A percentile compares a stretch with the other conserved stretches of the same genome.
Evolutionary conservation across 331 rosid species (phyloP).

Genomic region (Acacia concinna): DNA sequence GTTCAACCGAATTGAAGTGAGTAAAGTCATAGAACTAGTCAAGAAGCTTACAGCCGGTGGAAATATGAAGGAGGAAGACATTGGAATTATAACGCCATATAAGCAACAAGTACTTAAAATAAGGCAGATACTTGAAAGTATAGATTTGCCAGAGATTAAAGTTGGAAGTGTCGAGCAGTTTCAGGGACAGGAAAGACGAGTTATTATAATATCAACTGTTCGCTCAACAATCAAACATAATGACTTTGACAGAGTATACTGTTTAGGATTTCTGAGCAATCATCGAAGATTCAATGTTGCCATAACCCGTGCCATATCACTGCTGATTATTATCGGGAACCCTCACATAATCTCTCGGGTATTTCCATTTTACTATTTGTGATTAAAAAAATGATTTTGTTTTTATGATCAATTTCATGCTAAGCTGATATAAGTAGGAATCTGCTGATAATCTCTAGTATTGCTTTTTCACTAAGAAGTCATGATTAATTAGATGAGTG

Average conservation of each 20-base stretch:
- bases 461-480: constrained; percentile 26
- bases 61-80: constrained; percentile 57
- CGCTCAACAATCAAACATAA: constrained; percentile 94
- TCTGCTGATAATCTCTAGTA: constrained; percentile 83
- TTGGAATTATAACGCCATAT: constrained; percentile 88
- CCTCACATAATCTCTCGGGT: constrained; percentile 90
- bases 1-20: constrained; percentile 91
- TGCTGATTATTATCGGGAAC: constrained; percentile 86
- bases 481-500: neutral
- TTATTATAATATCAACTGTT: constrained; percentile 87
- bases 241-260: constrained; percentile 74
- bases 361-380: constrained; percentile 32
- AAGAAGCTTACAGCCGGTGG: constrained; percentile 48
- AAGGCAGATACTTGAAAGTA: constrained; percentile 61
- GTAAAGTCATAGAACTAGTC: constrained; percentile 72
- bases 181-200: constrained; percentile 89
- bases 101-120: constrained; percentile 88
- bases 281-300: constrained; percentile 93
- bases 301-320: constrained; percentile 81
- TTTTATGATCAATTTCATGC: constrained; percentile 10
- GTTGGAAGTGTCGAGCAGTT: constrained; percentile 98
- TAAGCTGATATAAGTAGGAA: constrained; percentile 73
- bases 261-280: constrained; percentile 93
- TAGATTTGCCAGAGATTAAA: constrained; percentile 62
- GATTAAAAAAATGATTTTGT: neutral